Evolutionary conservation across 495 filamentous ascomycete genomes (phyloP).

Genomic region (Annulohypoxylon maeteangense): DNA sequence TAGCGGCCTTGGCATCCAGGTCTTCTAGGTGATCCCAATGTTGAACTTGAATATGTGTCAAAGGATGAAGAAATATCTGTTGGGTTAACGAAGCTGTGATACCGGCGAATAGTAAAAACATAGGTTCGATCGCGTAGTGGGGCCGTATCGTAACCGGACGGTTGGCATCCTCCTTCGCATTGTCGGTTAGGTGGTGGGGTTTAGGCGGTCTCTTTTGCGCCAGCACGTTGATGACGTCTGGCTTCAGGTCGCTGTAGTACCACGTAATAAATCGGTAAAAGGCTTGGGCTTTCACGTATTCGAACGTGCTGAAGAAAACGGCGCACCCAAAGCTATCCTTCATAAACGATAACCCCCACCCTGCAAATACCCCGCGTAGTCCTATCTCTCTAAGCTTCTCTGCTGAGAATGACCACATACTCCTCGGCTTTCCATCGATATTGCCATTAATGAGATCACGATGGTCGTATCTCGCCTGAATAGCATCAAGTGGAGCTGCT

Average conservation of each 20-base stretch:
- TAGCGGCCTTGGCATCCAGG: constrained; percentile 70
- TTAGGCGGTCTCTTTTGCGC: constrained; percentile 50
- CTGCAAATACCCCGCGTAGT: constrained; percentile 81
- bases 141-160: constrained; percentile 73
- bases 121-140: constrained; percentile 86
- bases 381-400: constrained; percentile 84
- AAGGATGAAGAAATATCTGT: constrained; percentile 81
- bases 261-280: constrained; percentile 83
- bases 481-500: constrained; percentile 88
- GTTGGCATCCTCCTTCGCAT: constrained; percentile 21
- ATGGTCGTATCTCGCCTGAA: constrained; percentile 81
- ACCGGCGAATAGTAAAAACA: constrained; percentile 81
- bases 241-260: constrained; percentile 74
- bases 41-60: constrained; percentile 77
- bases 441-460: constrained; percentile 72
- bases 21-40: constrained; percentile 84
- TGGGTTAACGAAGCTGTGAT: constrained; percentile 79
- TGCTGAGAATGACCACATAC: constrained; percentile 82
- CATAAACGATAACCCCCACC: constrained; percentile 78
- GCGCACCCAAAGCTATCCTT: constrained; percentile 86
- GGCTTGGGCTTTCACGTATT: constrained; percentile 84
- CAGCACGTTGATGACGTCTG: constrained; percentile 55
- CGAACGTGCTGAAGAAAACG: constrained; percentile 86
- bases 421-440: constrained; percentile 63
- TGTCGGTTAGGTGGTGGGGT: constrained; percentile 18